Conservation (phyloP, 2,329 filamentous ascomycete genomes). For the Diplodia corticola region DNA sequence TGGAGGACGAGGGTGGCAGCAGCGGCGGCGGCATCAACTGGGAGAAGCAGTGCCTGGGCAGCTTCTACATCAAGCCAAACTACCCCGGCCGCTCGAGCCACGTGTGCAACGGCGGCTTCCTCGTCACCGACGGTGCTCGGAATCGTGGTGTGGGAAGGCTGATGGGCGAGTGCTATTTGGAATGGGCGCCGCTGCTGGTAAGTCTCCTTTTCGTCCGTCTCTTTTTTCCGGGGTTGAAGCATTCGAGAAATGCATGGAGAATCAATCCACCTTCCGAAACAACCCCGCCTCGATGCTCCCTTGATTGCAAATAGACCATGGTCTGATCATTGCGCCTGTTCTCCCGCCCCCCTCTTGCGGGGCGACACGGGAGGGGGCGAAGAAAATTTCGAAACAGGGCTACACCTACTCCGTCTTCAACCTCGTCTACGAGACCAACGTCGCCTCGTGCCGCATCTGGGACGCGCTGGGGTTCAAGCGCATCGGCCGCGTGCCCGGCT, state of each 20-base stretch:
- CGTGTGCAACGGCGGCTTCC: conserved; percentile 68
- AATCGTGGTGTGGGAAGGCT: conserved; percentile 53
- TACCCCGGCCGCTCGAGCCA: conserved; percentile 89
- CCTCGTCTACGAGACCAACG: conserved; percentile 90
- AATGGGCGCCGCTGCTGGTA: conserved; percentile 54
- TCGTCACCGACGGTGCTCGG: conserved; percentile 50
- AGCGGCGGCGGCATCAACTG: conserved; percentile 57
- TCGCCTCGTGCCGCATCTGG: conserved; percentile 88
- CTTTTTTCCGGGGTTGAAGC: too few relatives aligned
- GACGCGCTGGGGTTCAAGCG: conserved; percentile 90
- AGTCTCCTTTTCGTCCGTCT: conserved; percentile 22
- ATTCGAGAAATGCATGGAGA: too few relatives aligned
- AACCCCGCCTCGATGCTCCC: too few relatives aligned
- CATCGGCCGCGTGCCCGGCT: conserved; percentile 71
- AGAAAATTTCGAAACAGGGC: conserved; percentile 53
- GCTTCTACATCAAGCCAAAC: conserved; percentile 93
- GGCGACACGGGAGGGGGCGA: not conserved
- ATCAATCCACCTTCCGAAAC: too few relatives aligned
- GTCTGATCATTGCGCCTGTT: conserved; percentile 1
- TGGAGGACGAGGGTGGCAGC: conserved; percentile 40
- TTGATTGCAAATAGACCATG: not conserved
- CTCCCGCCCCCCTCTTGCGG: not conserved
- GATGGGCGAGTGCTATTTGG: conserved; percentile 55
- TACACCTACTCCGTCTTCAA: conserved; percentile 95
- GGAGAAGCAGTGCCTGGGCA: conserved; percentile 79